phyloP scores from a whole-genome alignment of 2,329 filamentous ascomycete genomes.

The Botrytis deweyae region DNA sequence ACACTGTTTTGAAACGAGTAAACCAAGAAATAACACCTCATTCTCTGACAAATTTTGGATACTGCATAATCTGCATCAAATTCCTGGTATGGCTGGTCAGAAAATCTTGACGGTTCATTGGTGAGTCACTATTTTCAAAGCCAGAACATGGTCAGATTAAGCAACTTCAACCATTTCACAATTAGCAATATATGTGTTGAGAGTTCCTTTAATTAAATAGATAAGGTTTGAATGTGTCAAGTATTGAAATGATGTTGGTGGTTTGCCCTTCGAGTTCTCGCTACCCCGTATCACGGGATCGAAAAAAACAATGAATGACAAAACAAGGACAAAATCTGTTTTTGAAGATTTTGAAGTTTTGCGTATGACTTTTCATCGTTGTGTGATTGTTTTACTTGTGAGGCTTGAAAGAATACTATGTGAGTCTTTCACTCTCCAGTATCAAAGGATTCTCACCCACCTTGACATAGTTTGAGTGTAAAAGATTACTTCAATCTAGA shows the following conservation, averaged over 20 bases:
- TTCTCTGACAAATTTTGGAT: not conserved
- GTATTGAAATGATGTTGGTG: not conserved
- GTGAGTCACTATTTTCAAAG: not conserved
- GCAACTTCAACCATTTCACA: accelerated
- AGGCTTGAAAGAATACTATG: not conserved
- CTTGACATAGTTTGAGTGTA: not conserved
- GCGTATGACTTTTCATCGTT: too few relatives aligned
- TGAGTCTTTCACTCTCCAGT: not conserved
- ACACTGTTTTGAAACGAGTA: accelerated
- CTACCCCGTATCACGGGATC: constrained; percentile 1
- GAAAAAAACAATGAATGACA: not conserved
- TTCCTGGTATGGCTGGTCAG: not conserved
- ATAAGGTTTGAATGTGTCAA: not conserved
- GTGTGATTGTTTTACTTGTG: not conserved
- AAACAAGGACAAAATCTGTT: not conserved
- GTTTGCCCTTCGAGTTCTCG: not conserved
- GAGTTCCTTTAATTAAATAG: not conserved
- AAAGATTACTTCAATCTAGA: not conserved
- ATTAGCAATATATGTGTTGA: accelerated
- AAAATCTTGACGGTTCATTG: not conserved
- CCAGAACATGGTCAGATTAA: not conserved
- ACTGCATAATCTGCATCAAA: not conserved
- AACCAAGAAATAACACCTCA: accelerated
- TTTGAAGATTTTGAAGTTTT: too few relatives aligned
- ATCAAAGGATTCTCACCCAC: not conserved